Conservation (phyloP, 176 grass and related monocot genomes). For the Oryza punctata region DNA sequence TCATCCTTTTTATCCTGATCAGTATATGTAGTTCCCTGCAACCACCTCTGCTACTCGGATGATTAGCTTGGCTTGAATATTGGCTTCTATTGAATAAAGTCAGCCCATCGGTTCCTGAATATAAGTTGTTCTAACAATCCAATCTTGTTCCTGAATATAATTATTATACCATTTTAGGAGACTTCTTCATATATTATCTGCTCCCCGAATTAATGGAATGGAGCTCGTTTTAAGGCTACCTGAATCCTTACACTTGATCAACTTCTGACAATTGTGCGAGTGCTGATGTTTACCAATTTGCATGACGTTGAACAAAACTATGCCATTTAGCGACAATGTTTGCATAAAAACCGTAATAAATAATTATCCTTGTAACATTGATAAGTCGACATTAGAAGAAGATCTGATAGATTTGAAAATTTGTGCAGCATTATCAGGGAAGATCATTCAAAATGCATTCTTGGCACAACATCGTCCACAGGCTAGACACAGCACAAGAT, state of each 20-base stretch:
- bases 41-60: background rate
- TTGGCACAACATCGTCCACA: constrained; percentile 59
- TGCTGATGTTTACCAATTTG: constrained; percentile 1
- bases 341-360: constrained; percentile 21
- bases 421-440: constrained; percentile 93
- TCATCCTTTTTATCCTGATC: background rate
- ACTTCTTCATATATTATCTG: background rate
- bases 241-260: constrained; percentile 1
- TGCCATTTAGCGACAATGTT: constrained; percentile 9
- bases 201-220: background rate
- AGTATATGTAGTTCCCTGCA: background rate
- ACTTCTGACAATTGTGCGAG: background rate
- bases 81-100: background rate
- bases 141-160: background rate
- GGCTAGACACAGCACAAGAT: constrained; percentile 74
- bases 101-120: background rate
- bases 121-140: background rate
- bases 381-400: constrained; percentile 37
- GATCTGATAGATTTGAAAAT: constrained; percentile 75
- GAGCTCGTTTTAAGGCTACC: background rate
- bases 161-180: background rate
- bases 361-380: constrained; percentile 16
- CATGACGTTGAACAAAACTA: constrained; percentile 17
- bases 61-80: constrained; percentile 9
- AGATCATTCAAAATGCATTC: constrained; percentile 76